phyloP scores from a whole-genome alignment of 2,329 filamentous ascomycete genomes.

The Trichoderma hamatum region DNA sequence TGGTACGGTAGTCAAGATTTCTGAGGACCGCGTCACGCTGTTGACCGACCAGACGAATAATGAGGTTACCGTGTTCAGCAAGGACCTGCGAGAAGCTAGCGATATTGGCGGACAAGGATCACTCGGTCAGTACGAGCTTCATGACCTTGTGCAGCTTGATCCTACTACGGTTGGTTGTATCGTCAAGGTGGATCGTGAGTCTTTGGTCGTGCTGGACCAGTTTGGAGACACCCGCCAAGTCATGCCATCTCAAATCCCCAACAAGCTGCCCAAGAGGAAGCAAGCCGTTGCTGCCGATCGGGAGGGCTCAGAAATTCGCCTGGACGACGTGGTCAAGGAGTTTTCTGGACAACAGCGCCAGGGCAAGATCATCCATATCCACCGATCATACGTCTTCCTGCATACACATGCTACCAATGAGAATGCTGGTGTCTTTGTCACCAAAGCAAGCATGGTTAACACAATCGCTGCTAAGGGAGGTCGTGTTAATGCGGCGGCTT shows the following conservation, averaged over 20 bases:
- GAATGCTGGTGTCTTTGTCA: slow-evolving; percentile 88
- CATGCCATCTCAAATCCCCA: slow-evolving; percentile 88
- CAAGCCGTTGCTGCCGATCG: slow-evolving; percentile 89
- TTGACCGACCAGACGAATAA: slow-evolving; percentile 90
- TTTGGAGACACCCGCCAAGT: slow-evolving; percentile 80
- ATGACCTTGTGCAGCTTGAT: slow-evolving; percentile 93
- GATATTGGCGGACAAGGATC: slow-evolving; percentile 86
- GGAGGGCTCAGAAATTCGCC: slow-evolving; percentile 88
- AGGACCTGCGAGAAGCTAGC: slow-evolving; percentile 89
- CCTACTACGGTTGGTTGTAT: slow-evolving; percentile 90
- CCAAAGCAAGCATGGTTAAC: slow-evolving; percentile 79
- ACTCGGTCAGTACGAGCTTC: slow-evolving; percentile 86
- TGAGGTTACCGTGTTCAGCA: slow-evolving; percentile 97
- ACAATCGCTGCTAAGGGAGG: slow-evolving; percentile 95
- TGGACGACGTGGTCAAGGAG: slow-evolving; percentile 92
- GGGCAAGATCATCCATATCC: slow-evolving; percentile 90
- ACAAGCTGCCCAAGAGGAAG: slow-evolving; percentile 80
- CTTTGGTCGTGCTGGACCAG: slow-evolving; percentile 86
- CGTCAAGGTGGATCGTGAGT: slow-evolving; percentile 93
- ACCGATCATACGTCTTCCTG: slow-evolving; percentile 89
- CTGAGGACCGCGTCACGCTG: slow-evolving; percentile 88
- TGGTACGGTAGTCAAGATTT: slow-evolving; percentile 94
- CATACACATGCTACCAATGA: slow-evolving; percentile 83
- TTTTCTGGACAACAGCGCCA: slow-evolving; percentile 80
- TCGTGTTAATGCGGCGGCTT: slow-evolving; percentile 62